These are phyloP conservation scores for Solanum hybrid DNA, from an alignment of 305 asterid genomes.

Conservation along the genomic window DNA sequence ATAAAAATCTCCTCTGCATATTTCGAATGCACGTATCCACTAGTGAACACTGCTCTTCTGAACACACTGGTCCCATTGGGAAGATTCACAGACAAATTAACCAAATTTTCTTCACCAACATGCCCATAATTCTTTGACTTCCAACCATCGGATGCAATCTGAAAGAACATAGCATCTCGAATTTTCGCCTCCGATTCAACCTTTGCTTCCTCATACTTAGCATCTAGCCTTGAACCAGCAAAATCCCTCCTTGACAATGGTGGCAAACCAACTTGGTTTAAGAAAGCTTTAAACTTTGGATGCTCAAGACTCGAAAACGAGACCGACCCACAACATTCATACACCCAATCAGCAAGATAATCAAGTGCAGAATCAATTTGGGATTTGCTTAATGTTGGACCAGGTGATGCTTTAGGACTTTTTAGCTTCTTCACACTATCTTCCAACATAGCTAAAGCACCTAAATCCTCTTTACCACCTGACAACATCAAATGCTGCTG, in stretches of 20 bases:
- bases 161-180: conserved; percentile 92
- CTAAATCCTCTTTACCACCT: conserved; percentile 92
- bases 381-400: conserved; percentile 43
- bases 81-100: conserved; percentile 65
- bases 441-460: conserved; percentile 75
- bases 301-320: conserved; percentile 73
- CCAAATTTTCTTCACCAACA: conserved; percentile 41
- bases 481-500: conserved; percentile 61
- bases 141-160: conserved; percentile 84
- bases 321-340: conserved; percentile 75
- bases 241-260: conserved; percentile 47
- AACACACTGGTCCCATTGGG: conserved; percentile 86
- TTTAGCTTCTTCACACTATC: conserved; percentile 78
- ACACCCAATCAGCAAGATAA: conserved; percentile 78
- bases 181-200: conserved; percentile 75
- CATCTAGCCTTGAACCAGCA: conserved; percentile 47
- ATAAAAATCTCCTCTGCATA: conserved; percentile 77
- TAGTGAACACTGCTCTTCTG: conserved; percentile 51
- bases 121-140: conserved; percentile 27
- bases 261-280: conserved; percentile 72
- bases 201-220: conserved; percentile 51
- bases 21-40: conserved; percentile 49
- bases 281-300: conserved; percentile 79
- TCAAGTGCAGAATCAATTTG: conserved; percentile 70
- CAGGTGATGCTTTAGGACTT: conserved; percentile 61